Evolutionary conservation across 2,329 filamentous ascomycete species (phyloP), one percentile per base, ranked within the genome.

Genomic region (Fonsecaea pedrosoi): DNA sequence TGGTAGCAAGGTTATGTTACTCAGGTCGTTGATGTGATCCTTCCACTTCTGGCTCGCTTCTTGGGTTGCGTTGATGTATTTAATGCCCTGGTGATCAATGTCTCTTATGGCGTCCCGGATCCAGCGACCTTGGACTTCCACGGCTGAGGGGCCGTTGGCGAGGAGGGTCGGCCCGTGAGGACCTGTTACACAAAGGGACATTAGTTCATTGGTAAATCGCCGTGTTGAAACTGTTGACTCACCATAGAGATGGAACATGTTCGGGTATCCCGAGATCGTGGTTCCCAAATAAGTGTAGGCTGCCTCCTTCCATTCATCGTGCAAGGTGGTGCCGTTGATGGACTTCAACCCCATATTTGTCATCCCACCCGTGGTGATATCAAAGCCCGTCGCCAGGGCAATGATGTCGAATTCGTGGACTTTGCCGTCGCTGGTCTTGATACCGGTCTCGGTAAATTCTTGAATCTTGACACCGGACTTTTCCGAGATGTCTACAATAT

Each of bases 101-200:
- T 86, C 82, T 40, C 78, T 75, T 60, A 89, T 85, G 53, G 75
- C 74, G 55, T 85, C 81, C 15, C 79, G 77, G 63, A 74, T 73
- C 85, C 85, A 89, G 0, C 83, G 78, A 2, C 85, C 86, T 71
- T 89, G 87, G 0, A 86, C 71, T 70, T 87, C 85, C 15, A 84
- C 81, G 1, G 78, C 81, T 0, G 83, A 81, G 0, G 87, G 87
- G 0, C 86, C 86, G 70, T 88, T 89, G 75, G 79, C 75, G 8
- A 88, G 77, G 0, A 85, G 80, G 0, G 85, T 87, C 0, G 86
- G 86, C 0, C 79, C 84, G 30, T 89, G 86, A 0, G 82, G 77
- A 0, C 45, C 45, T 50, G 21, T 25, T 25, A 25, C 3, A 25
- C 45, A 25, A 25, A 10, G 21, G 45, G 18, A 25, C 18, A 21